Evolutionary conservation across 2,329 filamentous ascomycete genomes (phyloP), one percentile per base, ranked within the genome.

Genomic region (Bipolaris zeicola): DNA sequence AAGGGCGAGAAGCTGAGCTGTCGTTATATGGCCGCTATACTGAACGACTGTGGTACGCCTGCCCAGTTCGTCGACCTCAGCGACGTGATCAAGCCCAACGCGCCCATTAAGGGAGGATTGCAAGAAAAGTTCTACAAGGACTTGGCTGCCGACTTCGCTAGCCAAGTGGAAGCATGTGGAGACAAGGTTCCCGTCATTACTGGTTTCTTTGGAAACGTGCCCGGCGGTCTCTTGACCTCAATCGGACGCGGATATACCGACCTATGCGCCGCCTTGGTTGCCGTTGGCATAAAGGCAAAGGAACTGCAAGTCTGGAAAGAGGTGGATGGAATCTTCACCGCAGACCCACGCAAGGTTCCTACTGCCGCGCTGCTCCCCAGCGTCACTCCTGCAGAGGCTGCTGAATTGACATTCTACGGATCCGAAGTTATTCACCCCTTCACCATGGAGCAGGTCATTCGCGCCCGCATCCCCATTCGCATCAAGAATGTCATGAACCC

Each of bases 261-360:
- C 77, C 85, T 99, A 44, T 98, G 95, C 75, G 94, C 95, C 11
- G 93, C 95, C 5, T 82, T 99, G 14, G 89, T 93, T 49, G 92
- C 95, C 1, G 94, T 99, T 8, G 94, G 92, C 3, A 81, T 96
- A n/a, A 82, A 86, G 67, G 95, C 95, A 0, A 81, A 89, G 51
- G 95, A 99, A 76, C 83, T 99, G 50, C 95, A 99, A 77, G 90
- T 99, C 62, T 98, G 95, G 95, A 99, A 99, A 80, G 95, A 99
- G 75, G 95, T 99, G 6, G 95, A 99, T 76, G 93, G 92, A 57
- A 96, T 98, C 72, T 95, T 96, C 77, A 90, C 87, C 1, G 87
- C 88, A 5, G 94, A 97, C 71, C 91, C 91, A 3, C 86, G 89
- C 66, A 96, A 95, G 77, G 91, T 96, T 37, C 93, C 94, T 3